A percentile compares a stretch with the other conserved stretches of the same genome.
These are phyloP conservation scores for Linum usitatissimum DNA, from an alignment of 345 rosid genomes.

Conservation along the genomic window DNA sequence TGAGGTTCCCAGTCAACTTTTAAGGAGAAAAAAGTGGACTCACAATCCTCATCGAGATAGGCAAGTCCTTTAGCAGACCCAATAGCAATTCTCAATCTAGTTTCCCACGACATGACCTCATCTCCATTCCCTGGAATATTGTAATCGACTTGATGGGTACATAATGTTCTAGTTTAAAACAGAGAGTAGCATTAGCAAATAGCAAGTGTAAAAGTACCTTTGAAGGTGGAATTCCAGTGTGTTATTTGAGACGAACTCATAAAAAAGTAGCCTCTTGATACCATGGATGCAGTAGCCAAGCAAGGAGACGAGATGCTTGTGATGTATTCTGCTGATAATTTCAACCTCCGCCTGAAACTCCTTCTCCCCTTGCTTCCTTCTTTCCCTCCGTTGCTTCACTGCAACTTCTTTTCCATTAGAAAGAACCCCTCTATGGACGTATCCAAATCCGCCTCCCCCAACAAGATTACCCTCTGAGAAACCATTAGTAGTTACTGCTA, in stretches of 20 bases:
- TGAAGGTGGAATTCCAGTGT: constrained; percentile 16
- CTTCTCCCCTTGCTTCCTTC: constrained; percentile 17
- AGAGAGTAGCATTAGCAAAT: not conserved
- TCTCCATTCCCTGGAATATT: constrained; percentile 11
- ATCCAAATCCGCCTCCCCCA: constrained; percentile 21
- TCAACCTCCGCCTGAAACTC: constrained; percentile 18
- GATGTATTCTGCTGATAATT: constrained; percentile 15
- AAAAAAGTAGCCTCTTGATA: constrained; percentile 14
- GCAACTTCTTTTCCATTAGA: constrained; percentile 14
- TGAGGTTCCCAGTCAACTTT: not conserved
- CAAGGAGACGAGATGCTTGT: constrained; percentile 19
- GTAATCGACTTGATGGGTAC: not conserved
- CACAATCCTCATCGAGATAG: constrained; percentile 21
- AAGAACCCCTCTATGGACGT: constrained; percentile 19
- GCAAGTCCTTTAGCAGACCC: constrained; percentile 20
- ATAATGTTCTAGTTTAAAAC: not conserved
- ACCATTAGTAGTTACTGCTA: constrained; percentile 14
- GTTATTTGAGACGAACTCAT: constrained; percentile 20
- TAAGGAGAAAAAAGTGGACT: constrained; percentile 4
- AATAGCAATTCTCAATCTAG: constrained; percentile 17
- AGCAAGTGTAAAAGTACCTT: constrained; percentile 1
- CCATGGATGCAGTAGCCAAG: constrained; percentile 16
- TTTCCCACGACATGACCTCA: constrained; percentile 11
- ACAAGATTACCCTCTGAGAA: constrained; percentile 17
- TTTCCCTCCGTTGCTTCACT: constrained; percentile 16